Evolutionary conservation across 2,329 filamentous ascomycete species (phyloP).

Genomic region (Aspergillus eucalypticola): DNA sequence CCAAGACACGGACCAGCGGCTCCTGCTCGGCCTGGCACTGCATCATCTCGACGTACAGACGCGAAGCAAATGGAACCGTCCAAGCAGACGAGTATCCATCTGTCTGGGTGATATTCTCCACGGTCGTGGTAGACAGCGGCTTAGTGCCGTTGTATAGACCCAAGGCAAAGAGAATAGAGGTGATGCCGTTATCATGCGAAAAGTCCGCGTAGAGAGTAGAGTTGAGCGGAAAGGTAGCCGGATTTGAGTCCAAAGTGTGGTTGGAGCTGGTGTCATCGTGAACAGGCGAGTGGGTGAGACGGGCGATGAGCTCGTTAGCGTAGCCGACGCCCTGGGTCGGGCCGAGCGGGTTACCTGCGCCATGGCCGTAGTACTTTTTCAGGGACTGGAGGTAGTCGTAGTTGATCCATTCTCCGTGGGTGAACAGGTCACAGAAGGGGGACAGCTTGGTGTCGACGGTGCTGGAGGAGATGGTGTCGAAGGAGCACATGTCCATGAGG

Average conservation of each 20-base stretch:
- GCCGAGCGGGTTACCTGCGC: slow-evolving; percentile 73
- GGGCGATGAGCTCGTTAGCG: slow-evolving; percentile 81
- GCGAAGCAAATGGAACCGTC: slow-evolving; percentile 77
- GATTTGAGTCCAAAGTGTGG: slow-evolving; percentile 68
- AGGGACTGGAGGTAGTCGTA: slow-evolving; percentile 82
- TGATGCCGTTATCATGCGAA: slow-evolving; percentile 88
- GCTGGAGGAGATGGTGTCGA: slow-evolving; percentile 69
- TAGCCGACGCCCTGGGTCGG: slow-evolving; percentile 86
- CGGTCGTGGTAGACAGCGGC: slow-evolving; percentile 53
- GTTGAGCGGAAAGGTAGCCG: slow-evolving; percentile 71
- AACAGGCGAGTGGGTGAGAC: slow-evolving; percentile 70
- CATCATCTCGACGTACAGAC: slow-evolving; percentile 89
- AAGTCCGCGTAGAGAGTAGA: slow-evolving; percentile 80
- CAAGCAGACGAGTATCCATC: slow-evolving; percentile 74
- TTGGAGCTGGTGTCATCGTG: slow-evolving; percentile 75
- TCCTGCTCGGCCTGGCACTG: slow-evolving; percentile 57
- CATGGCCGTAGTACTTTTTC: slow-evolving; percentile 82
- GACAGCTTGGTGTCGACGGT: slow-evolving; percentile 57
- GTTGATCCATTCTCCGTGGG: slow-evolving; percentile 67
- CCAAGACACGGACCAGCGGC: slow-evolving; percentile 73
- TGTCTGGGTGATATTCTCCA: slow-evolving; percentile 53
- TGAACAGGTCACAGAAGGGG: slow-evolving; percentile 76
- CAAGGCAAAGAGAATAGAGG: slow-evolving; percentile 71
- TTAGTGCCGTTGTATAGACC: slow-evolving; percentile 71
- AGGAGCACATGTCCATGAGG: slow-evolving; percentile 88